Evolutionary conservation across 2,329 filamentous ascomycete species (phyloP).

Genomic region (Aspergillus novoparasiticus): DNA sequence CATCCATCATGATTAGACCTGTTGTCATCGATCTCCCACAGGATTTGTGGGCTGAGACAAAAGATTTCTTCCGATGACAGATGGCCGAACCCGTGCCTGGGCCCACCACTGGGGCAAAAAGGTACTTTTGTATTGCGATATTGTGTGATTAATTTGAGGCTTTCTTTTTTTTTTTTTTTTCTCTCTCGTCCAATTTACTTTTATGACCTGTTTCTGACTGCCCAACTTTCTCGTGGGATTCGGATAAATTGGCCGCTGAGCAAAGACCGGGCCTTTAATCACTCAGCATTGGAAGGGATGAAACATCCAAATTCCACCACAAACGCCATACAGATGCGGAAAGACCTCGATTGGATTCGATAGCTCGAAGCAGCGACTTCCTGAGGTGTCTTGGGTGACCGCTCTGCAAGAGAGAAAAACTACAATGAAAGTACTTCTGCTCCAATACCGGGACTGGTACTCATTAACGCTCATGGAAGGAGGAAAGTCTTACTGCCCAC

Average conservation of each 20-base stretch:
- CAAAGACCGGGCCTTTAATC: background rate
- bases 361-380: background rate
- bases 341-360: constrained; percentile 3
- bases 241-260: background rate
- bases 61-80: background rate
- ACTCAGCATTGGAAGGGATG: constrained; percentile 11
- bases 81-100: background rate
- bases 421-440: background rate
- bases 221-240: background rate
- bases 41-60: background rate
- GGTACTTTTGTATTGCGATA: background rate
- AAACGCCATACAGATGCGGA: background rate
- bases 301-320: background rate
- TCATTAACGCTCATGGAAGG: background rate
- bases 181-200: background rate
- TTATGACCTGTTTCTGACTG: background rate
- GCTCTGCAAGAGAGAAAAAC: background rate
- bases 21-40: background rate
- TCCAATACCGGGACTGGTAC: background rate
- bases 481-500: background rate
- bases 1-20: background rate
- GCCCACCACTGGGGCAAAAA: background rate
- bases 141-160: background rate
- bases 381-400: background rate
- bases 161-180: background rate